Evolutionary conservation across 306 rosid genomes (phyloP), one percentile per base, ranked within the genome.

Genomic region (Fragaria vesca): DNA sequence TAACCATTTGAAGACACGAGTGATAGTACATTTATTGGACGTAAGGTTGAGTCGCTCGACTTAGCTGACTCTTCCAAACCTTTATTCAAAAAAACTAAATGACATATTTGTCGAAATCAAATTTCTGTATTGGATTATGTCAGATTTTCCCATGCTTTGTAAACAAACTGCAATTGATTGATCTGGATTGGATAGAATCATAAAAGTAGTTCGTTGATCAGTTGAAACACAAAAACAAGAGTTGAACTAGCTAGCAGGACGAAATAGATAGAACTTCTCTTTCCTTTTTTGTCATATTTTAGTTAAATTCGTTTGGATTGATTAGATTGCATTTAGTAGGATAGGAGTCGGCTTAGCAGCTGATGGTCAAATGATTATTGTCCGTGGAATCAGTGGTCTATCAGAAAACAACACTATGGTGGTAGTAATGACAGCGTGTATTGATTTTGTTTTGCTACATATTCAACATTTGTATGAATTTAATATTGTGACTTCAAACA

Each of bases 311-410:
- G 60, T 54, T 54, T 54, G 60, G 60, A 54, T 54, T 6, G 60
- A 78, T 57, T 58, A 43, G 60, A 42, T 78, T 78, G 47, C 60
- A 57, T 78, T 70, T 8, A 57, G n/a, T 45, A 26, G 5, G 13
- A 43, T 43, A 8, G 16, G 18, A 60, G 60, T 61, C 8, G 26
- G 20, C 66, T 42, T 45, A 5, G n/a, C 38, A 32, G 32, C 47
- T 70, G 43, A 61, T 62, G 21, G 80, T 67, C 74, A 67, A 52
- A 52, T 58, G 45, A 61, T 36, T 50, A 36, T 6, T 21, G 47
- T 51, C 62, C 57, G 17, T 26, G 66, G 66, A 38, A 54, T 45
- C 47, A 43, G 45, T 69, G 48, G 70, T 20, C 11, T 7, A 54
- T 54, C 8, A 55, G 61, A 55, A 43, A 69, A 46, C 73, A 69